Base-by-base conservation (phyloP, 768 basidiomycete genomes). In the Lentinula sp. region DNA sequence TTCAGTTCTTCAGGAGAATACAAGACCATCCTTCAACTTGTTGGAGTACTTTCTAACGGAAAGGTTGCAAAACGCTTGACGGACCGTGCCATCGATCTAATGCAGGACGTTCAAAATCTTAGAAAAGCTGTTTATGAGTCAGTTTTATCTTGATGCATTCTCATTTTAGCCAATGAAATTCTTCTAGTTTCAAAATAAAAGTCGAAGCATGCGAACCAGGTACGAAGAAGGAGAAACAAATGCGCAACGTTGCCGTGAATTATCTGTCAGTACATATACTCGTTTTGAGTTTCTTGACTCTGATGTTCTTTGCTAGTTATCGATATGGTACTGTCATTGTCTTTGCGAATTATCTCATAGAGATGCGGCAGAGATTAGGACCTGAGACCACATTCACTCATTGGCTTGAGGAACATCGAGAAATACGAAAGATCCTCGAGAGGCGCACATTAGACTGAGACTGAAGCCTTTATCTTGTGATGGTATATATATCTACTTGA, bases 31-130 rank as follows among this genome's bases (percentile, higher is more conserved):
- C 75, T 99, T 45, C 94, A 95, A 64, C 88, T 99, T 60, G 93
- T 97, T 50, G 89, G 93, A 4, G 89, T 98, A 10, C 81, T 98
- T 34, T 90, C 91, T 7, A 83, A 95, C 66, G 96, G 97, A 18
- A 98, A 98, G 72, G 76, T 87, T 9, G 96, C 97, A 10, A 99
- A 99, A 73, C 84, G 86, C 45, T 71, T 98, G 62, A 88, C 94
- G 0, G 96, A 98, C 71, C 77, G 84, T 23, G 93, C 90, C 1
- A 86, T 97, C 65, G 95, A 98, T 73, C 74, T 87, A 65, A 94
- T 95, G 91, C 89, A 92, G 74, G 95, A 95, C 64, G 95, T 99
- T 0, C 97, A 99, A 73, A 99, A 99, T 70, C 78, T 99, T 42
- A 85, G 97, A 39, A 93, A 92, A 71, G 93, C 97, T 0, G 89